These are phyloP conservation scores for Colletotrichum sp. DNA, from an alignment of 2,329 filamentous ascomycete genomes.

Conservation along the genomic window DNA sequence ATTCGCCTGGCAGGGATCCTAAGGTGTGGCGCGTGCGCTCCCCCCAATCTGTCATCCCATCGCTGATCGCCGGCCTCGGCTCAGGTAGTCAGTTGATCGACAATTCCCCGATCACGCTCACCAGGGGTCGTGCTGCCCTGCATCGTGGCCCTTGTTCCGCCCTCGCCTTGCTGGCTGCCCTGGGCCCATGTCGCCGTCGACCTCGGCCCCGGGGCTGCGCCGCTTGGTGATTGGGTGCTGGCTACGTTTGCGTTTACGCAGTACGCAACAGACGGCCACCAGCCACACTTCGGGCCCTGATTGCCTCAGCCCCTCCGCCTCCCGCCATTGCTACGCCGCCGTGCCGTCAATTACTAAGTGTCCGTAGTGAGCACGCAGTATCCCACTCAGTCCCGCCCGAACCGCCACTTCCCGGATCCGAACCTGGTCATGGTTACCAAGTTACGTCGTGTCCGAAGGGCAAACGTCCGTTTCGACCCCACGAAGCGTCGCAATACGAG, in stretches of 20 bases:
- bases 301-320: not conserved
- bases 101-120: constrained; percentile 10
- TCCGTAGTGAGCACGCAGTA: too few species aligned
- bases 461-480: not conserved
- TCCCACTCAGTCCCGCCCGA: not conserved
- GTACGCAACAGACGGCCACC: not conserved
- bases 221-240: not conserved
- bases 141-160: constrained; percentile 1
- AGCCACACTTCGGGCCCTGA: constrained; percentile 7
- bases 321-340: not conserved
- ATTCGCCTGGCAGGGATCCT: constrained; percentile 8
- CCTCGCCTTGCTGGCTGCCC: not conserved
- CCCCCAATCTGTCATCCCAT: constrained; percentile 18
- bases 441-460: not conserved
- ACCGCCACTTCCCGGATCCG: constrained; percentile 17
- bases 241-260: not conserved
- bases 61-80: constrained; percentile 20
- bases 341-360: not conserved
- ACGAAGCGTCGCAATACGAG: not conserved
- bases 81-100: constrained; percentile 19
- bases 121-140: constrained; percentile 10
- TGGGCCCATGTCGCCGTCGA: not conserved
- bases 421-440: constrained; percentile 4
- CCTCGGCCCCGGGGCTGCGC: not conserved
- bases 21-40: constrained; percentile 14